phyloP scores from a whole-genome alignment of 139 green algal species.

The Chlorella sp. region DNA sequence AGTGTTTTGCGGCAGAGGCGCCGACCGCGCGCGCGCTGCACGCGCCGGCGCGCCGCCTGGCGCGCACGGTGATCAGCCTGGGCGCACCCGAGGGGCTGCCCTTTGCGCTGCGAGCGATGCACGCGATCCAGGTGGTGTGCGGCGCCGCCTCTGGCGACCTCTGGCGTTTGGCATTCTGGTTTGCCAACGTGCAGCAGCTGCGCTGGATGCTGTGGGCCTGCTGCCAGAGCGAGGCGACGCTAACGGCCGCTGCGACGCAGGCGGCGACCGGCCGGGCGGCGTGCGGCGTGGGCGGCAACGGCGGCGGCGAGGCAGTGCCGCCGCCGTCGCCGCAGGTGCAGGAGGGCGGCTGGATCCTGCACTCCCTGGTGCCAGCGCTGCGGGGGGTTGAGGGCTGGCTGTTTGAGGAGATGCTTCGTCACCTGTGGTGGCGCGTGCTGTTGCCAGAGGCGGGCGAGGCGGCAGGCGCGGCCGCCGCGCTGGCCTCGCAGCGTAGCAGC shows the following conservation, averaged over 20 bases:
- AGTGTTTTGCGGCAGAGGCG: constrained; percentile 7
- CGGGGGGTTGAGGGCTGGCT: constrained; percentile 59
- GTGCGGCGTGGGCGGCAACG: neutral
- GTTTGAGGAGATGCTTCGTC: constrained; percentile 56
- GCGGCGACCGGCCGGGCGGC: neutral
- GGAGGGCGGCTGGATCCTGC: too few relatives aligned
- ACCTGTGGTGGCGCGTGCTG: constrained; percentile 56
- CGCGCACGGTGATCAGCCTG: constrained; percentile 72
- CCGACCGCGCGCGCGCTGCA: constrained; percentile 44
- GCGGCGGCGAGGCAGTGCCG: too few relatives aligned
- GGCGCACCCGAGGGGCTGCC: constrained; percentile 56
- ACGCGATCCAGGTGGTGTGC: constrained; percentile 37
- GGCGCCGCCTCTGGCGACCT: constrained; percentile 39
- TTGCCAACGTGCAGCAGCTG: constrained; percentile 58
- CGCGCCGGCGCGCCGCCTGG: constrained; percentile 70
- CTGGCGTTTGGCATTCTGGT: constrained; percentile 49
- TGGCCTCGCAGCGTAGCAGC: neutral
- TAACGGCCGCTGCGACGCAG: neutral
- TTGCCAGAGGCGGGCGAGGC: constrained; percentile 29
- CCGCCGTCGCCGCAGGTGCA: constrained; percentile 30
- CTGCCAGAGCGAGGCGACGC: neutral
- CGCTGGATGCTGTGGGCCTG: constrained; percentile 41
- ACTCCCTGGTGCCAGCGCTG: constrained; percentile 62
- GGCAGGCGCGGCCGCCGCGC: constrained; percentile 4
- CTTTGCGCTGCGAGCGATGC: constrained; percentile 65